Evolutionary conservation across 2,329 filamentous ascomycete genomes (phyloP), one percentile per base, ranked within the genome.

Genomic region (Venturia oleaginea): DNA sequence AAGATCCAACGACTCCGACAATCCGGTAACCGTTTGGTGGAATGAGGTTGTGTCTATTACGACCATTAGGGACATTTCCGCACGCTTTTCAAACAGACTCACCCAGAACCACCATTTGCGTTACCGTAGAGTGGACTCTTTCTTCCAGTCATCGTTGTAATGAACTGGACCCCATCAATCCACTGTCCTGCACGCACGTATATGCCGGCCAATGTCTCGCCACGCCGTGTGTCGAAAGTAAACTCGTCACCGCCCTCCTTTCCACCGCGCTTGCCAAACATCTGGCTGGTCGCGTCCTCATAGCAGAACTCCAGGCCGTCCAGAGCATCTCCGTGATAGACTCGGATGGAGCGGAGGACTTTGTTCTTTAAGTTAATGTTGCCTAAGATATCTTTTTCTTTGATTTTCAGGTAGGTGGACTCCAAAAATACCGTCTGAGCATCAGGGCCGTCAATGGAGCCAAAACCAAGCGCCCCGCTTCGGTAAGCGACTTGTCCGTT

Each of bases 241-340:
- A 96, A 96, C 57, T 86, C 83, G 71, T 89, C 86, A 1, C 88
- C 87, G 2, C 85, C 86, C 30, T 82, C 77, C 67, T 87, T 87
- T 8, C 88, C 89, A 15, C 88, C 89, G 64, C 83, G 81, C 71
- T 91, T 92, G 48, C 94, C 94, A 78, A 99, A 95, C 3, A 97
- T 75, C 72, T 97, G 91, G 64, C 82, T 88, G 0, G 90, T 88
- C 19, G 84, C 83, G 74, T 97, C 92, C 71, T 97, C 93, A 72
- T 96, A 97, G 66, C 90, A 81, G 75, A 99, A 97, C 74, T 97
- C 93, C 24, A 99, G 76, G 0, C 94, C 94, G 73, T 96, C 89
- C 15, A 97, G 72, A 4, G 88, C 88, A 65, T 81, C 79, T 1
- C 90, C 91, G 70, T 91, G 87, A 71, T 92, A 95, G 17, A 96